Conservation (phyloP, 2,329 filamentous ascomycete genomes). For the Pseudogymnoascus sp. region DNA sequence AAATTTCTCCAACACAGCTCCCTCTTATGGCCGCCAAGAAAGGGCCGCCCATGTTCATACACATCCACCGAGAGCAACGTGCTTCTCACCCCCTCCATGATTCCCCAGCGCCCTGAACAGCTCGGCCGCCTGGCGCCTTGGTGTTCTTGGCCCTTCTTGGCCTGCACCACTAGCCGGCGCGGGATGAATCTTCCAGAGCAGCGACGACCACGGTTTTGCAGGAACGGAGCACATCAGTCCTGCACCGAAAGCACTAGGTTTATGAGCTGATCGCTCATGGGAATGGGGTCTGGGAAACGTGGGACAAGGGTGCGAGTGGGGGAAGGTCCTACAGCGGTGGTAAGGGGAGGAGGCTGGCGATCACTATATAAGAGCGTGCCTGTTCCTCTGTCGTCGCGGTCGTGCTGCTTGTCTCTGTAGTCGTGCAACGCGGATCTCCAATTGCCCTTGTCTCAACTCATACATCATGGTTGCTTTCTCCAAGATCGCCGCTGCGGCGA, state of each 20-base stretch:
- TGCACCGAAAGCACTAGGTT: neutral
- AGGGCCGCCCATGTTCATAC: neutral
- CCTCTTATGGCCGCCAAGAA: conserved; percentile 5
- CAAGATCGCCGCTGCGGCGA: conserved; percentile 29
- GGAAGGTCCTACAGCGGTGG: neutral
- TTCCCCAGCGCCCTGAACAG: conserved; percentile 3
- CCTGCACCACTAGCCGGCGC: neutral
- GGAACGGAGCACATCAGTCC: neutral
- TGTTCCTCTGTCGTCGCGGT: neutral
- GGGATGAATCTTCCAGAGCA: neutral
- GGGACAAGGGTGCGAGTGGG: neutral
- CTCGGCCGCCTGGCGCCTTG: neutral
- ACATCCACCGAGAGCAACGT: neutral
- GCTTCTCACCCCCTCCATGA: neutral
- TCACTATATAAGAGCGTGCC: conserved; percentile 1
- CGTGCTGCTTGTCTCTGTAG: neutral
- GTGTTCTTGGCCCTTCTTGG: neutral
- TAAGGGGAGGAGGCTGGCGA: neutral
- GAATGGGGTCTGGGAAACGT: neutral
- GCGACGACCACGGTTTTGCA: neutral
- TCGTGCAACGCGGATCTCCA: neutral
- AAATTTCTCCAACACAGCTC: neutral
- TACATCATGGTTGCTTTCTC: conserved; percentile 26
- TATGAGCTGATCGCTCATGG: neutral
- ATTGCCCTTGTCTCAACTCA: conserved; percentile 15